Conservation (phyloP, 176 grass and related monocot genomes). For the Oryza glumipatula region DNA sequence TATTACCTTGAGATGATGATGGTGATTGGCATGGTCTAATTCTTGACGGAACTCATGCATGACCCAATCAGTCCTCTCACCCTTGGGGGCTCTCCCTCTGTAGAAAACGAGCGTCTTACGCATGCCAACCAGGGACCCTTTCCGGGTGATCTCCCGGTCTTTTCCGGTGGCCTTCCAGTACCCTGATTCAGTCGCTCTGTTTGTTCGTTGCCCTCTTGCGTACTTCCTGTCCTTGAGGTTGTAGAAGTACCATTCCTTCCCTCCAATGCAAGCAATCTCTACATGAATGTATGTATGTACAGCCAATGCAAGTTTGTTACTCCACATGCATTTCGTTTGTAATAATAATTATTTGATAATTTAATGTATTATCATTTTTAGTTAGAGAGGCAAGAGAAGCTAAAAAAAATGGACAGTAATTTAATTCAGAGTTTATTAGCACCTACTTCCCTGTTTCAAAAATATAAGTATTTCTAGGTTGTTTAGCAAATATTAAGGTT, state of each 20-base stretch:
- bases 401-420: not conserved
- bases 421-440: not conserved
- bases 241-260: slow-evolving; percentile 95
- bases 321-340: too few species aligned
- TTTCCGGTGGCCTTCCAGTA: slow-evolving; percentile 97
- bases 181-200: slow-evolving; percentile 84
- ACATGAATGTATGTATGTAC: not conserved
- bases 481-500: too few species aligned
- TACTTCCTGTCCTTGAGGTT: slow-evolving; percentile 85
- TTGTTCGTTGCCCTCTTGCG: slow-evolving; percentile 75
- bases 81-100: slow-evolving; percentile 84
- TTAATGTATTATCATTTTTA: too few species aligned
- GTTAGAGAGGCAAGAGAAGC: not conserved
- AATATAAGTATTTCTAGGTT: too few species aligned
- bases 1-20: slow-evolving; percentile 50
- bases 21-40: slow-evolving; percentile 42
- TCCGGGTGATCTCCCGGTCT: slow-evolving; percentile 64
- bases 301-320: not conserved
- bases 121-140: slow-evolving; percentile 76
- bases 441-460: too few species aligned
- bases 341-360: too few species aligned
- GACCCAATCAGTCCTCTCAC: slow-evolving; percentile 90
- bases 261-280: slow-evolving; percentile 79
- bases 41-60: slow-evolving; percentile 89
- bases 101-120: slow-evolving; percentile 98